These are phyloP conservation scores for Gynostemma pentaphyllum DNA, from an alignment of 306 rosid species.

Conservation along the genomic window DNA sequence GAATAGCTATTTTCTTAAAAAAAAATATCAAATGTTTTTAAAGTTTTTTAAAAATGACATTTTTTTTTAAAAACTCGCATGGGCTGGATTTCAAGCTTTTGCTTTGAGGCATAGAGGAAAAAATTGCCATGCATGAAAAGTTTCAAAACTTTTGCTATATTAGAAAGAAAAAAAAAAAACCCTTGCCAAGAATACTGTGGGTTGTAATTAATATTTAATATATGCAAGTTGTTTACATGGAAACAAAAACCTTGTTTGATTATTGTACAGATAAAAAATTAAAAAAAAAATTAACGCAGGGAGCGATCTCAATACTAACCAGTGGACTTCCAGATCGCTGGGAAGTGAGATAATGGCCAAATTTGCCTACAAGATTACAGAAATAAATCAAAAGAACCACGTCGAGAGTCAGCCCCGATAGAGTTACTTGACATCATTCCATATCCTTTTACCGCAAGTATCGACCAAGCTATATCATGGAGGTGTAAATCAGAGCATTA, in stretches of 20 bases:
- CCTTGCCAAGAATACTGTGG: too few relatives aligned
- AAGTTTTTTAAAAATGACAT: too few relatives aligned
- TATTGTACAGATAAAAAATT: background rate
- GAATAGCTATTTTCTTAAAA: too few relatives aligned
- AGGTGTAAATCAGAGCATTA: background rate
- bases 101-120: too few relatives aligned
- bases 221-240: background rate
- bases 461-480: background rate
- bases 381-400: background rate
- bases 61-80: too few relatives aligned
- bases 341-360: background rate
- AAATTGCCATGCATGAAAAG: too few relatives aligned
- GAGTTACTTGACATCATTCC: too few relatives aligned
- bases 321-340: background rate
- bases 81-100: too few relatives aligned
- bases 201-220: too few relatives aligned
- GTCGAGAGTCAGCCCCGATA: background rate
- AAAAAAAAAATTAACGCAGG: background rate
- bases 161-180: too few relatives aligned
- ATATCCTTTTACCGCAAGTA: background rate
- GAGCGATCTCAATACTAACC: background rate
- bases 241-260: background rate
- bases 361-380: background rate
- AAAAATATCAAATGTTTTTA: too few relatives aligned
- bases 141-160: too few relatives aligned